These are phyloP conservation scores for Amanita inopinata DNA, from an alignment of 768 basidiomycete species.

Conservation along the genomic window DNA sequence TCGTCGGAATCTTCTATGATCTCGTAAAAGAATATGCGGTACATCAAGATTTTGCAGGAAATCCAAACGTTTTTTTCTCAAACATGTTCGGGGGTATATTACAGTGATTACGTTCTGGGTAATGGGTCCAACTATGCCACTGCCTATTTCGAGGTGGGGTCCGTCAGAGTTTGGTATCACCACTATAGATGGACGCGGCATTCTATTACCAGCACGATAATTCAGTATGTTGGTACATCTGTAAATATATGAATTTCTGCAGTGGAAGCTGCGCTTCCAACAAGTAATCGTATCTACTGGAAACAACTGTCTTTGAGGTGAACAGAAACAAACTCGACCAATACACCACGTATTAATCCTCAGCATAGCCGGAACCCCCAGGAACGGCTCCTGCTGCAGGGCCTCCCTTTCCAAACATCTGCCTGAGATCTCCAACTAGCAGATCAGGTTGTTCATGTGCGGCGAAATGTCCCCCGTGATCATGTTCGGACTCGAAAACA, in stretches of 20 bases:
- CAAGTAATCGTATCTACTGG: too few relatives aligned
- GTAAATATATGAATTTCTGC: too few relatives aligned
- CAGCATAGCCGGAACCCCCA: constrained; percentile 32
- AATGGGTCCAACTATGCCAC: constrained; percentile 48
- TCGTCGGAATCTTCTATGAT: too few relatives aligned
- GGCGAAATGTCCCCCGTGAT: constrained; percentile 50
- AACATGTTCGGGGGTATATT: constrained; percentile 61
- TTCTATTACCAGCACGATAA: too few relatives aligned
- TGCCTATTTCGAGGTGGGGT: constrained; percentile 67
- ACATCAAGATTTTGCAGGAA: constrained; percentile 38
- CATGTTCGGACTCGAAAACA: constrained; percentile 40
- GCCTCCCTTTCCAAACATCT: constrained; percentile 47
- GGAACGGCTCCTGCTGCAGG: constrained; percentile 38
- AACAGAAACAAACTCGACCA: too few relatives aligned
- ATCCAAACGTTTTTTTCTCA: constrained; percentile 39
- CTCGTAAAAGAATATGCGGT: constrained; percentile 7
- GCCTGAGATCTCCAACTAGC: constrained; percentile 39
- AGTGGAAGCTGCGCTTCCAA: too few relatives aligned
- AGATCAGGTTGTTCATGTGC: constrained; percentile 38
- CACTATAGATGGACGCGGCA: too few relatives aligned
- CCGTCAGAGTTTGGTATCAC: constrained; percentile 28
- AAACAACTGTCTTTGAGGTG: too few relatives aligned
- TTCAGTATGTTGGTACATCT: too few relatives aligned
- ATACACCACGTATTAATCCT: neutral
- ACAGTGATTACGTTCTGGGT: constrained; percentile 61